phyloP scores from a whole-genome alignment of 805 yeast genomes.

The Metschnikowia santaceciliae region DNA sequence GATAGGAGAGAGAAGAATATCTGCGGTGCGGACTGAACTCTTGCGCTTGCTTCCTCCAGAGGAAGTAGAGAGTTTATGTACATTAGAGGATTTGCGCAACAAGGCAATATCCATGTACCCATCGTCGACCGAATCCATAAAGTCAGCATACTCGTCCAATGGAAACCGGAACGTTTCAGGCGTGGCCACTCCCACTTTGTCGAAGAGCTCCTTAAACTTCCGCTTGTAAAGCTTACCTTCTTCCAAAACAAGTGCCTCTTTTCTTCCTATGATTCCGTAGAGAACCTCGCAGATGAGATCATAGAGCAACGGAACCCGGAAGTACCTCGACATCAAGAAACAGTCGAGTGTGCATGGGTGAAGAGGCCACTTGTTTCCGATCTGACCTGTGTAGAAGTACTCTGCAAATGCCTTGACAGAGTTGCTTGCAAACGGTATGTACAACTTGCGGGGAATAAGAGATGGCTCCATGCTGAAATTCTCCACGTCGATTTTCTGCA shows the following conservation, averaged over 20 bases:
- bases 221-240: slow-evolving; percentile 37
- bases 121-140: slow-evolving; percentile 59
- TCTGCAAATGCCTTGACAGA: slow-evolving; percentile 67
- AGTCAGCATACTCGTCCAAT: slow-evolving; percentile 50
- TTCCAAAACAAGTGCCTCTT: slow-evolving; percentile 49
- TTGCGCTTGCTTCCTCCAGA: slow-evolving; percentile 18
- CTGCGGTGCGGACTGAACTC: slow-evolving; percentile 5
- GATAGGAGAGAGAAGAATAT: neutral
- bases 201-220: slow-evolving; percentile 23
- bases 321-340: slow-evolving; percentile 57
- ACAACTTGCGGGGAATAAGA: slow-evolving; percentile 62
- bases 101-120: slow-evolving; percentile 57
- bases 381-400: slow-evolving; percentile 74
- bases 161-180: slow-evolving; percentile 31
- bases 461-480: slow-evolving; percentile 51
- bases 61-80: slow-evolving; percentile 23
- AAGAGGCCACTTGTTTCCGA: slow-evolving; percentile 70
- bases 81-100: slow-evolving; percentile 43
- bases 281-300: slow-evolving; percentile 66
- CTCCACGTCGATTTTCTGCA: slow-evolving; percentile 29
- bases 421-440: slow-evolving; percentile 60
- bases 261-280: slow-evolving; percentile 65
- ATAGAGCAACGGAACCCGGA: slow-evolving; percentile 65
- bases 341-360: slow-evolving; percentile 66
- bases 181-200: slow-evolving; percentile 21